Conservation (phyloP, 441 rosid species). For the Syzygium syzygioides region DNA sequence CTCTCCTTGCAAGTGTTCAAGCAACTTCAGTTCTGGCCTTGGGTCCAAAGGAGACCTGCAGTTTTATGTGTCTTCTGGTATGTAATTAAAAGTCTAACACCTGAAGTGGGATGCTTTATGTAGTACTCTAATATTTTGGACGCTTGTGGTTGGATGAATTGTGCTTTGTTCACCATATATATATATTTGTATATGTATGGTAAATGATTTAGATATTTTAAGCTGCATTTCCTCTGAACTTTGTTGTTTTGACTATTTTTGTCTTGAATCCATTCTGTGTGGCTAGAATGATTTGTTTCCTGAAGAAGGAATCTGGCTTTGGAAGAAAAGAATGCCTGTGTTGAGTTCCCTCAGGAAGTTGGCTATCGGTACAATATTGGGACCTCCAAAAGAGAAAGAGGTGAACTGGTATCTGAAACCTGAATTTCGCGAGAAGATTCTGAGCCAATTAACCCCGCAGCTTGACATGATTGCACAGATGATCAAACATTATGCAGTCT, state of each 20-base stretch:
- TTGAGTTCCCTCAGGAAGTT: conserved; percentile 81
- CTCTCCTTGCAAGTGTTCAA: conserved; percentile 76
- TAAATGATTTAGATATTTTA: not conserved
- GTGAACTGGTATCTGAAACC: conserved; percentile 86
- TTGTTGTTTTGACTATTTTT: conserved; percentile 18
- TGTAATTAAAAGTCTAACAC: conserved; percentile 8
- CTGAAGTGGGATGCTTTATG: not conserved
- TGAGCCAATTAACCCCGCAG: conserved; percentile 69
- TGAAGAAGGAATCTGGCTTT: conserved; percentile 86
- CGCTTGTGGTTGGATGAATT: not conserved
- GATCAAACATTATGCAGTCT: conserved; percentile 86
- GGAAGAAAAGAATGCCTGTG: conserved; percentile 93
- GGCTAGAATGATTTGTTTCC: conserved; percentile 90
- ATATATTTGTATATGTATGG: not conserved
- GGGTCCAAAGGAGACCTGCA: conserved; percentile 99
- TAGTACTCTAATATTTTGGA: not conserved
- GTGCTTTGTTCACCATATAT: not conserved
- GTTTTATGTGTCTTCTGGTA: conserved; percentile 91
- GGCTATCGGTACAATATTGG: conserved; percentile 82
- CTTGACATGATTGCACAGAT: conserved; percentile 86
- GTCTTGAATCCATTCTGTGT: conserved; percentile 22
- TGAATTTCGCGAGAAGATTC: conserved; percentile 66
- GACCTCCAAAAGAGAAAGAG: conserved; percentile 78
- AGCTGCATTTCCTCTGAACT: not conserved
- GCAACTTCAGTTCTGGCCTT: conserved; percentile 61